phyloP scores from a whole-genome alignment of 768 basidiomycete species.

The Peribolospora baueri region DNA sequence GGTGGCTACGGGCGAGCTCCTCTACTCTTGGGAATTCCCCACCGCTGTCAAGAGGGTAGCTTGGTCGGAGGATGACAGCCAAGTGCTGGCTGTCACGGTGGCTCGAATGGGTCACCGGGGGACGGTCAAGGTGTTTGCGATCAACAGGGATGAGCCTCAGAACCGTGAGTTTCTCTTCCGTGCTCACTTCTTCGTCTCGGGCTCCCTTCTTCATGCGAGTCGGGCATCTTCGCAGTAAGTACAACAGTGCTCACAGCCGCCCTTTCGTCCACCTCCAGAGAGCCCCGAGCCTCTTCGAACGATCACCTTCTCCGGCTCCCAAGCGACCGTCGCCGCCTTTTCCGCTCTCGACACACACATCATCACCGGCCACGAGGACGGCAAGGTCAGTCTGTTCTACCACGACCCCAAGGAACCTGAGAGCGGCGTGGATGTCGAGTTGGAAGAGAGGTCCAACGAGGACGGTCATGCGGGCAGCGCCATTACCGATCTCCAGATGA shows the following conservation, averaged over 20 bases:
- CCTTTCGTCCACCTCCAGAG: slow-evolving; percentile 22
- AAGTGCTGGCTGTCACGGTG: slow-evolving; percentile 81
- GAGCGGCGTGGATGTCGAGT: slow-evolving; percentile 55
- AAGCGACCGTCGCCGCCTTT: slow-evolving; percentile 91
- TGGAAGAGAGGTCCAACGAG: slow-evolving; percentile 62
- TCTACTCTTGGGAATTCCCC: slow-evolving; percentile 91
- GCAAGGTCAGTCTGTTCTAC: slow-evolving; percentile 80
- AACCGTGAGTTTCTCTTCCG: slow-evolving; percentile 37
- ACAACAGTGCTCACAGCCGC: background rate
- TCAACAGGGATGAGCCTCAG: slow-evolving; percentile 61
- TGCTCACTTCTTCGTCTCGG: background rate
- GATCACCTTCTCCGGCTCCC: slow-evolving; percentile 75
- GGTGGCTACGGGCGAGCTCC: slow-evolving; percentile 67
- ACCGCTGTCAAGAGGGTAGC: slow-evolving; percentile 91
- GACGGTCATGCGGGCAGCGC: slow-evolving; percentile 20
- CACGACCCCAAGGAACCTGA: slow-evolving; percentile 29
- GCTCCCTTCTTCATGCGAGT: background rate
- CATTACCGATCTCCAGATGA: slow-evolving; percentile 80
- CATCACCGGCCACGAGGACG: slow-evolving; percentile 87
- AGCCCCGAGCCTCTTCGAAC: slow-evolving; percentile 50
- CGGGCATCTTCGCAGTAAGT: background rate
- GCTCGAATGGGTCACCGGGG: slow-evolving; percentile 86
- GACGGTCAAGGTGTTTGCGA: slow-evolving; percentile 66
- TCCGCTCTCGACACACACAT: slow-evolving; percentile 51
- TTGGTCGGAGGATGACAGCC: slow-evolving; percentile 56